Base-by-base conservation (phyloP, 2,329 filamentous ascomycete species). In the Acephala macrosclerotiorum region DNA sequence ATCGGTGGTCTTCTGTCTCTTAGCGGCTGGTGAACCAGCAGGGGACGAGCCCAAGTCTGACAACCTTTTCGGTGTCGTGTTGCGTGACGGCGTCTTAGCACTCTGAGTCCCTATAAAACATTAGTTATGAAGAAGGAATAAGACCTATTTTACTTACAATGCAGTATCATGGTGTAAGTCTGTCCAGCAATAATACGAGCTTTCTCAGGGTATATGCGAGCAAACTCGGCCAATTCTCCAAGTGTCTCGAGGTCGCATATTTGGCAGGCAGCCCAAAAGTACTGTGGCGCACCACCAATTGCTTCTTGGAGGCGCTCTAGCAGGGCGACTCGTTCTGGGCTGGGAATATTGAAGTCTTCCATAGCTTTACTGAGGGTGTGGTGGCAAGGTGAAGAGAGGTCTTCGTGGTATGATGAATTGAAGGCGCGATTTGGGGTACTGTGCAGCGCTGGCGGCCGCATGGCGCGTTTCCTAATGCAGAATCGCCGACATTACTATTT, bases 211-310 rank as follows among this genome's bases (percentile, higher is more conserved):
- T 38, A 12, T 14, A 40, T 22, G 20, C 61, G 36, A 14, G 9
- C 40, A 16, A 8, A 42, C 9, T 42, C n/a, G 40, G 58, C 45
- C 38, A 67, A 38, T 0, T 20, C 47, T 59, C 61, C 36, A 51
- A 68, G 60, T 20, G 58, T 36, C 55, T 22, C 40, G 42, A 64
- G 49, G 53, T 66, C 65, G 42, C 66, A 68, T 33, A 64, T 62
- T 45, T 66, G 64, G 29, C 64, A 69, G 16, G 65, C 65, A 61
- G 67, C 68, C 66, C 61, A 70, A 47, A 70, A 70, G 51, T 66
- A 64, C 42, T 58, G 66, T 60, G 63, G 25, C 40, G 61, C 64
- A 53, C 36, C 29, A 25, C 63, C 58, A 33, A 67, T 57, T 60
- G 38, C 9, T 29, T 62, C 49, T 55, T 68, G 60, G 61, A 70